phyloP scores from a whole-genome alignment of 2,329 filamentous ascomycete genomes.

The Penicillium occitanis region DNA sequence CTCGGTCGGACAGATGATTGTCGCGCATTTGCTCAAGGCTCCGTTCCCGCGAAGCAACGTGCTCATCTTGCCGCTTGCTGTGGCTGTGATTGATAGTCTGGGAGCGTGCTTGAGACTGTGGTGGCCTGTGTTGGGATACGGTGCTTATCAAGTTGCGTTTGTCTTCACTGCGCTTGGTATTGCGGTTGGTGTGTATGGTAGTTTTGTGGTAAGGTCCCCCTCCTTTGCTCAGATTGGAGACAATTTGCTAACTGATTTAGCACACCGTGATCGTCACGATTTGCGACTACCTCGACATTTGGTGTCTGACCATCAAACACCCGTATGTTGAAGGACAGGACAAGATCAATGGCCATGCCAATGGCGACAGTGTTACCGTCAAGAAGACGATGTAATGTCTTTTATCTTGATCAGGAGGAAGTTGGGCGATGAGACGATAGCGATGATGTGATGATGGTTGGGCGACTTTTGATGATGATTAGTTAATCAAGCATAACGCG shows the following conservation, averaged over 20 bases:
- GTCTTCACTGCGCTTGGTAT: conserved; percentile 85
- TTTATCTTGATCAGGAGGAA: neutral
- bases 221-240: neutral
- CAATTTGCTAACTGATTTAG: conserved; percentile 30
- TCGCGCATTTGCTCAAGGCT: conserved; percentile 83
- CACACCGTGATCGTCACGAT: conserved; percentile 95
- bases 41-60: conserved; percentile 91
- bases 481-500: neutral
- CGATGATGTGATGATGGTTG: conserved; percentile 15
- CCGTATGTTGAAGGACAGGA: conserved; percentile 51
- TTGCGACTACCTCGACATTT: conserved; percentile 97
- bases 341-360: conserved; percentile 24
- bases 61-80: conserved; percentile 71
- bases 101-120: conserved; percentile 68
- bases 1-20: conserved; percentile 92
- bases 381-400: conserved; percentile 15
- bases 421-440: neutral
- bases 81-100: conserved; percentile 75
- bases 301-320: conserved; percentile 97
- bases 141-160: conserved; percentile 85
- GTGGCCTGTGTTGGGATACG: conserved; percentile 68
- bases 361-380: conserved; percentile 20
- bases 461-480: neutral
- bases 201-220: conserved; percentile 68
- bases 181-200: conserved; percentile 88